phyloP scores from a whole-genome alignment of 2,329 filamentous ascomycete species.

The Claviceps capensis region DNA sequence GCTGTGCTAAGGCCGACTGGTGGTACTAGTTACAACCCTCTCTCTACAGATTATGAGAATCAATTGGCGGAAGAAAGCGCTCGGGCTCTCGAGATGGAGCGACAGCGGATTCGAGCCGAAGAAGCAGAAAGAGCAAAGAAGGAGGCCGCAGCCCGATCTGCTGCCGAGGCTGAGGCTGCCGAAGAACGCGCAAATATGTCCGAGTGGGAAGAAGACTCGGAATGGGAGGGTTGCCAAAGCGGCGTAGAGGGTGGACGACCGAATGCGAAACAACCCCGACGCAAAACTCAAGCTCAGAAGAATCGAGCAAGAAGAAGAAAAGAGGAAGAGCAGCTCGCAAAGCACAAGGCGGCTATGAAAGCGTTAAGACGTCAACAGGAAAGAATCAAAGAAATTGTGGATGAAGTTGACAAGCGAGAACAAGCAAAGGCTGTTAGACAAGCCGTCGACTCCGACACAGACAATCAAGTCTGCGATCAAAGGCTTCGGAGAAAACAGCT shows the following conservation, averaged over 20 bases:
- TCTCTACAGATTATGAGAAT: conserved; percentile 72
- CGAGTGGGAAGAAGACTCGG: conserved; percentile 75
- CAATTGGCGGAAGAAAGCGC: conserved; percentile 61
- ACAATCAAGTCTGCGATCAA: conserved; percentile 45
- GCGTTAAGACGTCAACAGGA: conserved; percentile 58
- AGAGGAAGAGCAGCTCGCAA: conserved; percentile 65
- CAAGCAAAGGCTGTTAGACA: conserved; percentile 29
- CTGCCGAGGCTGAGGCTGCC: conserved; percentile 61
- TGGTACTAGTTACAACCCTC: conserved; percentile 85
- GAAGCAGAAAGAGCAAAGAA: conserved; percentile 52
- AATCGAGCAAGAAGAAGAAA: conserved; percentile 84
- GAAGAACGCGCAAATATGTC: conserved; percentile 51
- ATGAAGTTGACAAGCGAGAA: conserved; percentile 47
- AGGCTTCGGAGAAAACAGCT: conserved; percentile 58
- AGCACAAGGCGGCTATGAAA: conserved; percentile 64
- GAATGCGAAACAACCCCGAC: conserved; percentile 53
- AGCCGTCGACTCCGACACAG: conserved; percentile 31
- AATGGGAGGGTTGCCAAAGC: conserved; percentile 83
- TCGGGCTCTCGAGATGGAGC: conserved; percentile 67
- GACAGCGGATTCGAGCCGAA: conserved; percentile 53
- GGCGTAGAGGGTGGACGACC: conserved; percentile 57
- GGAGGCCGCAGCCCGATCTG: conserved; percentile 55
- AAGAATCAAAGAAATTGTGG: conserved; percentile 56
- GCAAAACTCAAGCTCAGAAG: conserved; percentile 75
- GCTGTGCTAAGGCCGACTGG: conserved; percentile 67